Base-by-base conservation (phyloP, 1,284 basidiomycete genomes). In the Ceratobasidium sp. region DNA sequence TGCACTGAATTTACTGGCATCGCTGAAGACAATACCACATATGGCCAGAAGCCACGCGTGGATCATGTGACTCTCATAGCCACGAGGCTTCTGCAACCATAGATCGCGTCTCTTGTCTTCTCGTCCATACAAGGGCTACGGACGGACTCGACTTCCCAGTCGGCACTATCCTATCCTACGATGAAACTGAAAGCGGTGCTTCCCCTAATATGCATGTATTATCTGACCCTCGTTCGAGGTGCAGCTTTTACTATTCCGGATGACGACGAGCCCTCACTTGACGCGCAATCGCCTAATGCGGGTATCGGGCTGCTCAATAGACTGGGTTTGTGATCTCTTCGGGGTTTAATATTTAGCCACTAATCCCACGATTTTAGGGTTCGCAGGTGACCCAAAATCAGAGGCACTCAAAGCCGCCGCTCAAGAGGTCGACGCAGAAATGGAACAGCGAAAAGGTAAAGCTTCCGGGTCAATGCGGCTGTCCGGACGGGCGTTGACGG, bases 401-500 rank as follows among this genome's bases (percentile, higher is more conserved):
- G 60, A 64, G 17, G 60, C 60, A 40, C 13, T 64, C 3, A 64
- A 42, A 38, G 49, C n/a, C 25, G 60, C 60, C 5, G 34, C 47
- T 29, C 47, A 53, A 17, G 60, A 45, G 10, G 60, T 47, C 13
- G 27, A 45, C 7, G 60, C 47, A 15, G 32, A 31, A 20, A 17
- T 64, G 13, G 60, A 64, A 17, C 34, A 64, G 25, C n/a, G 29
- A 52, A 20, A 32, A n/a, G 45, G 60, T 64, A 17, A 22, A 49
- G 32, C 17, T 22, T 40, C 17, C 38, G 38, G 17, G 38, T 40
- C 38, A n/a, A n/a, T n/a, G n/a, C n/a, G n/a, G n/a, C n/a, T n/a
- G n/a, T n/a, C n/a, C n/a, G n/a, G n/a, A n/a, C n/a, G n/a, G n/a
- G n/a, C n/a, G n/a, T n/a, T n/a, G n/a, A n/a, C n/a, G n/a, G n/a